Base-by-base conservation (phyloP, 495 filamentous ascomycete species). In the Aspergillus sclerotioniger region DNA sequence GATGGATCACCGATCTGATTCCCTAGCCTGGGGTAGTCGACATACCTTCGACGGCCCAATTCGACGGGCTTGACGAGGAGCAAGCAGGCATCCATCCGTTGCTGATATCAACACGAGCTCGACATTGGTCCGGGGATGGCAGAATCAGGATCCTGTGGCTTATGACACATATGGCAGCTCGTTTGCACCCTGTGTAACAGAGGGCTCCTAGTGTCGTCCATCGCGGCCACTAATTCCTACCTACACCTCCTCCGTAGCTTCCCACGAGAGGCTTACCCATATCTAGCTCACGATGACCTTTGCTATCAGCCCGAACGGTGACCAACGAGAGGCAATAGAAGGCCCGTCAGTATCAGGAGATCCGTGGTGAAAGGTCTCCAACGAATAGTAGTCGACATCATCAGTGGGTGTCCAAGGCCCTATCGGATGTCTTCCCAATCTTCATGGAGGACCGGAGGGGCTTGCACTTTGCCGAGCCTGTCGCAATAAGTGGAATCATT, bases 331-430 rank as follows among this genome's bases (percentile, higher is more conserved):
- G 37, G 8, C 37, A 41, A 41, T 41, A n/a, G 37, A n/a, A 6
- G 37, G 2, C 37, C 37, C n/a, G 12, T 13, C 37, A n/a, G 25
- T 28, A 13, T 15, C 31, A 50, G n/a, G 21, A 50, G 47, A 10
- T 15, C 47, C 25, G 25, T 25, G 47, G 8, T 21, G 47, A 50
- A 50, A 15, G 46, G 28, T 28, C 21, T 29, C 46, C 21, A 25
- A 49, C 46, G 47, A n/a, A 15, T 13, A 50, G 21, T 41, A 16
- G 47, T 31, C 20, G 47, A 50, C 47, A 50, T 50, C 47, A 50
- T 50, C 47, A 16, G 47, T 50, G 47, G 47, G 47, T 50, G 47
- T 31, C 28, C 29, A 50, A 32, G 10, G 31, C 47, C 47, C 47
- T 50, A 50, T 50, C 28, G 31, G 47, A 32, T 16, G 25, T 15